Conservation (phyloP, 805 yeast species). For the Yamadazyma endophytica region DNA sequence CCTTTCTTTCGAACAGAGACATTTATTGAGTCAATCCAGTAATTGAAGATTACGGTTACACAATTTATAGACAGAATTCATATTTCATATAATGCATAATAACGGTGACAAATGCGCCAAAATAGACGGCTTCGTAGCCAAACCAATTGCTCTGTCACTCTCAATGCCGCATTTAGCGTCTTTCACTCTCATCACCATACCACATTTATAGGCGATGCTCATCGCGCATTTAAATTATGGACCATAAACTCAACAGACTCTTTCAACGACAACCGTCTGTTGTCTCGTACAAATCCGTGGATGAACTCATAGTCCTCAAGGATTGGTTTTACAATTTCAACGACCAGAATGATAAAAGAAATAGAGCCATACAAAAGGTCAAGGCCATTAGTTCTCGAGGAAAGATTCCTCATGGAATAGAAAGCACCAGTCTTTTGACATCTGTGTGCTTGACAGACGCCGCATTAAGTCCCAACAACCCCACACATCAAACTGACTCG, state of each 20-base stretch:
- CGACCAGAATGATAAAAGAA: conserved; percentile 24
- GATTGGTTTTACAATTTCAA: conserved; percentile 49
- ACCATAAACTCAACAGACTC: conserved; percentile 6
- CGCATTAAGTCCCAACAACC: conserved; percentile 5
- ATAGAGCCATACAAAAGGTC: conserved; percentile 49
- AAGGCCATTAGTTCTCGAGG: conserved; percentile 57
- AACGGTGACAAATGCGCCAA: too few species aligned
- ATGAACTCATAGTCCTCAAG: conserved; percentile 45
- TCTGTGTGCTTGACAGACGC: conserved; percentile 43
- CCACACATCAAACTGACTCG: conserved; percentile 19
- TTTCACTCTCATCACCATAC: not conserved
- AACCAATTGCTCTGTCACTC: not conserved
- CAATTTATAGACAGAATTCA: too few species aligned
- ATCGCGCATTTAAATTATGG: conserved; percentile 1
- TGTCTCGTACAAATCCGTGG: conserved; percentile 24
- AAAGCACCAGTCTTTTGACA: conserved; percentile 56
- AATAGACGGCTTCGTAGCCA: too few species aligned
- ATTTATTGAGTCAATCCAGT: conserved; percentile 8
- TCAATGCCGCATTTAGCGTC: not conserved
- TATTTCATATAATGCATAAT: too few species aligned
- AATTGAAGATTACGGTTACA: too few species aligned
- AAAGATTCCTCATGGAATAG: conserved; percentile 67
- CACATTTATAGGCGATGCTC: not conserved
- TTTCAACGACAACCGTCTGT: conserved; percentile 13
- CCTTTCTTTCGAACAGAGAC: conserved; percentile 13